phyloP scores from a whole-genome alignment of 768 basidiomycete genomes.

The Naganishia randhawae region DNA sequence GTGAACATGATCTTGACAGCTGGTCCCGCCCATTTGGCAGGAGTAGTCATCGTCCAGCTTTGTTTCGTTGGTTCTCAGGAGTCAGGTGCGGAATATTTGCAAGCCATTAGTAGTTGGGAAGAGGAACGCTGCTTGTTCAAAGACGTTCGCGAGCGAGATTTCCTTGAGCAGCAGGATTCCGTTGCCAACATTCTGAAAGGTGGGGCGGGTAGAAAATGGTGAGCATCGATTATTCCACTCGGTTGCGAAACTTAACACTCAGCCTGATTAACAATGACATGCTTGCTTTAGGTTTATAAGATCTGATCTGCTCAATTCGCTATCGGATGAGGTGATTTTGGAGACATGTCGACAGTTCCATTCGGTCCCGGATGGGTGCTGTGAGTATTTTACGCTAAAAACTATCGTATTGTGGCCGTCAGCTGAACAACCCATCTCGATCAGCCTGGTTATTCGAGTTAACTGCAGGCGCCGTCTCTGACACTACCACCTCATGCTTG shows the following conservation, averaged over 20 bases:
- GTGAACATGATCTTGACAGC: constrained; percentile 87
- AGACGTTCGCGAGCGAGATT: constrained; percentile 85
- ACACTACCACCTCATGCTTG: constrained; percentile 66
- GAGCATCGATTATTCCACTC: constrained; percentile 32
- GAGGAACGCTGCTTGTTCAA: constrained; percentile 81
- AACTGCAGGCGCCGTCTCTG: constrained; percentile 72
- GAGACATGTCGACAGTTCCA: constrained; percentile 76
- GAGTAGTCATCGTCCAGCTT: constrained; percentile 79
- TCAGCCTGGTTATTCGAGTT: constrained; percentile 86
- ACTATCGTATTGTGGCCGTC: constrained; percentile 4
- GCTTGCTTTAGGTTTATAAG: constrained; percentile 69
- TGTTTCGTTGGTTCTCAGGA: constrained; percentile 77
- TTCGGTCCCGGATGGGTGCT: constrained; percentile 82
- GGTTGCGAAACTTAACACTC: too few relatives aligned
- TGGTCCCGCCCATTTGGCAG: constrained; percentile 76
- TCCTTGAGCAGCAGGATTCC: constrained; percentile 83
- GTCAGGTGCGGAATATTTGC: constrained; percentile 69
- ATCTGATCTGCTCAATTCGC: constrained; percentile 71
- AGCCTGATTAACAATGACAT: too few relatives aligned
- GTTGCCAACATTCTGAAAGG: constrained; percentile 84
- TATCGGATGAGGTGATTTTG: constrained; percentile 81
- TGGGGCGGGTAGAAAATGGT: constrained; percentile 58
- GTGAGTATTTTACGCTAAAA: constrained; percentile 56
- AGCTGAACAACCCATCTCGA: not conserved
- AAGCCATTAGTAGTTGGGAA: constrained; percentile 80